Conservation (phyloP, 768 basidiomycete species). For the Lentinula lateritia region DNA sequence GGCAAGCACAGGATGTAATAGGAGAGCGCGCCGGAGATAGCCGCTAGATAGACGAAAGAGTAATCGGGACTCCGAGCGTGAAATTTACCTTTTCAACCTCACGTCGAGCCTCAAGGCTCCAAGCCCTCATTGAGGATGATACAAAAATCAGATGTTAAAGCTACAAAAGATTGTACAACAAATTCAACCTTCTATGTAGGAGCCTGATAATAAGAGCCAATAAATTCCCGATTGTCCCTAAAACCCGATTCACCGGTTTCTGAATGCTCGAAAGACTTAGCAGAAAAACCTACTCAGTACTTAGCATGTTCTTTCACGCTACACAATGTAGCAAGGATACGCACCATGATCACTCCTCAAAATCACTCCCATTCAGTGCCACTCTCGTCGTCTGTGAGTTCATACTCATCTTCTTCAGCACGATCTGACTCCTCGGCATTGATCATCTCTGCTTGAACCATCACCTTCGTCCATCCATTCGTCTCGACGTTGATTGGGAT, state of each 20-base stretch:
- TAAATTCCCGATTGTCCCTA: not conserved
- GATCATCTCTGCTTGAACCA: constrained; percentile 3
- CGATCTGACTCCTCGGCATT: not conserved
- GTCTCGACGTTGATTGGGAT: no score
- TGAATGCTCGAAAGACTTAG: no score
- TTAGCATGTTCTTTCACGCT: no score
- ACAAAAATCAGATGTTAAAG: not conserved
- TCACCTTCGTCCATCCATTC: not conserved
- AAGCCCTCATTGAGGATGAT: not conserved
- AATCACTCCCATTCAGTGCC: not conserved
- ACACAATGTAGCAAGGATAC: no score
- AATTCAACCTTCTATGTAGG: not conserved
- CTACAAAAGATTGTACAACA: not conserved
- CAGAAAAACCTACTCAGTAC: no score
- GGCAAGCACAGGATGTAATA: not conserved
- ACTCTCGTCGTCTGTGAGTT: not conserved
- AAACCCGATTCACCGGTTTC: no score
- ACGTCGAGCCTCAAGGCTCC: no score
- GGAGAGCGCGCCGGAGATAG: not conserved
- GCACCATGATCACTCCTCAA: not conserved
- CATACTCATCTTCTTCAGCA: constrained; percentile 3
- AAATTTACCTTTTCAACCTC: no score
- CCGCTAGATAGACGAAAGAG: not conserved
- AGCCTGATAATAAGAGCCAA: not conserved
- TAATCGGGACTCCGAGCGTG: not conserved